Evolutionary conservation across 495 filamentous ascomycete genomes (phyloP).

Genomic region (Neurospora sp.): DNA sequence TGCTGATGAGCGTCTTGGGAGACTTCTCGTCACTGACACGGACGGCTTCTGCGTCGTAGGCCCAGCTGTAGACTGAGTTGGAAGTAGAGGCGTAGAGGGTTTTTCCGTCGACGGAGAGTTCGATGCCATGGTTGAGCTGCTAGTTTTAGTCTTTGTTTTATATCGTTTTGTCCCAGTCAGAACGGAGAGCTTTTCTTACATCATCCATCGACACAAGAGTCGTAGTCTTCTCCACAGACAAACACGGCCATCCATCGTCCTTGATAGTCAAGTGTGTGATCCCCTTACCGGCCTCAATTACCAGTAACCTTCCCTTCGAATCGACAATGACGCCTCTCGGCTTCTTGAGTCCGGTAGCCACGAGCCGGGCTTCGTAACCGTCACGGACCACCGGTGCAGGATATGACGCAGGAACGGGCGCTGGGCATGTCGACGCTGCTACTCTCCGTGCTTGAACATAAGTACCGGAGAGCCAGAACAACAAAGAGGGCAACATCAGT

Average conservation of each 20-base stretch:
- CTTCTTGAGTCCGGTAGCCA: conserved; percentile 39
- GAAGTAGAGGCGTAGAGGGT: conserved; percentile 56
- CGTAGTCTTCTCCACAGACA: conserved; percentile 28
- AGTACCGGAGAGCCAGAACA: background rate
- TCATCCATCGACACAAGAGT: conserved; percentile 15
- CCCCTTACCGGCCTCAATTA: conserved; percentile 45
- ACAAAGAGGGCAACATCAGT: background rate
- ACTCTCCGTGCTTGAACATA: background rate
- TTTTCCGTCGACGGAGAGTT: conserved; percentile 48
- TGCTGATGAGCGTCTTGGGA: conserved; percentile 41
- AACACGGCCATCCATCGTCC: conserved; percentile 32
- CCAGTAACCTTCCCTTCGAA: conserved; percentile 45
- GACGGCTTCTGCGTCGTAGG: conserved; percentile 42
- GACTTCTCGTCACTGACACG: conserved; percentile 32
- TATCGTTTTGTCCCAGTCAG: background rate
- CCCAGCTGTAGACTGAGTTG: conserved; percentile 47
- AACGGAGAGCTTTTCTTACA: conserved; percentile 27
- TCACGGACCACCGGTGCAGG: conserved; percentile 38
- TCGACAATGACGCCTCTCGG: conserved; percentile 58
- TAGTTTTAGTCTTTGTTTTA: background rate
- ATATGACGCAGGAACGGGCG: conserved; percentile 14
- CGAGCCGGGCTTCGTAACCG: conserved; percentile 48
- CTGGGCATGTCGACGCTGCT: conserved; percentile 15
- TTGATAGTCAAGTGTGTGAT: conserved; percentile 43
- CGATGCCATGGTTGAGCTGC: conserved; percentile 53